These are phyloP conservation scores for Microcos paniculata DNA, from an alignment of 345 rosid species.

Conservation along the genomic window DNA sequence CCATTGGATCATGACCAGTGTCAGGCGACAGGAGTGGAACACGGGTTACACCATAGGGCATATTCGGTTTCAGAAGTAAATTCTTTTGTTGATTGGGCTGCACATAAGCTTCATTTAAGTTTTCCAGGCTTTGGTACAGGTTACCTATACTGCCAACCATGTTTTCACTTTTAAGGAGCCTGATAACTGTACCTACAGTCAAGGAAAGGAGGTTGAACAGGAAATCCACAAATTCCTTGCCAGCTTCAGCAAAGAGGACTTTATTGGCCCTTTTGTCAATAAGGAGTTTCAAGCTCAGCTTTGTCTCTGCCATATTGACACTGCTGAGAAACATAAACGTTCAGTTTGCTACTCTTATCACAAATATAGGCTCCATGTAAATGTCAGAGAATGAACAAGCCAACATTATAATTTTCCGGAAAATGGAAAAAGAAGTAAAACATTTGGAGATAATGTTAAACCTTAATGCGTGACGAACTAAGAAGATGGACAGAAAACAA, in stretches of 20 bases:
- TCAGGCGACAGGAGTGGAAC: background rate
- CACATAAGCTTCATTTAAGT: background rate
- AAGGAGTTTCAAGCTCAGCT: background rate
- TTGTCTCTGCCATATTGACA: background rate
- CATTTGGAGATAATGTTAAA: background rate
- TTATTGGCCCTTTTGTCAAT: background rate
- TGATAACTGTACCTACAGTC: background rate
- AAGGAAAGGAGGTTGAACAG: background rate
- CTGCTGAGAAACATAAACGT: background rate
- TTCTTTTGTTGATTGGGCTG: background rate
- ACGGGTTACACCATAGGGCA: background rate
- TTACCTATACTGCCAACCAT: background rate
- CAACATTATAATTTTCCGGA: too few relatives aligned
- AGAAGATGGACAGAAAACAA: too few relatives aligned
- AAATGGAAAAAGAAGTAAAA: too few relatives aligned
- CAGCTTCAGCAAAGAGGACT: conserved; percentile 3
- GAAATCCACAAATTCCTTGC: conserved; percentile 7
- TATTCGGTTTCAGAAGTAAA: background rate
- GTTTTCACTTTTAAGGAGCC: background rate
- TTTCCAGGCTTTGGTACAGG: background rate
- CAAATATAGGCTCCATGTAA: too few relatives aligned
- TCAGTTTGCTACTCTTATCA: background rate
- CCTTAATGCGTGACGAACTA: background rate
- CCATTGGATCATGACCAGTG: background rate
- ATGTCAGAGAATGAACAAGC: background rate